A percentile compares a stretch with the other conserved stretches of the same genome.
These are phyloP conservation scores for Blastocladiella emersonii DNA, from an alignment of 371 early-diverging fungal species.

Conservation along the genomic window DNA sequence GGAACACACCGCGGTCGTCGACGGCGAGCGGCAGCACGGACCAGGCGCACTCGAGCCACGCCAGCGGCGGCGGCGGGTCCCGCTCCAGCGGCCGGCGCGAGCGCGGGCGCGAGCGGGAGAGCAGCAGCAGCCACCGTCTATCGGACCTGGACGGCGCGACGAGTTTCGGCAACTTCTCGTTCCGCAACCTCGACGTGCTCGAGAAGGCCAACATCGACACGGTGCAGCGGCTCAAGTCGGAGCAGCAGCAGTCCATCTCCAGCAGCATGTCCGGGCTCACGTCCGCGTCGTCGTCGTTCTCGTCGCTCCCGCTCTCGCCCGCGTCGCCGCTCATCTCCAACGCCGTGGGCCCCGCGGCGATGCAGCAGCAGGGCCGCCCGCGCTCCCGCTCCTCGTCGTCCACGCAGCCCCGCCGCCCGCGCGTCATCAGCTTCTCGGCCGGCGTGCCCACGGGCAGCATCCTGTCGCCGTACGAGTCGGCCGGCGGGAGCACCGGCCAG, in stretches of 20 bases:
- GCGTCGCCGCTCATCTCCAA: background rate
- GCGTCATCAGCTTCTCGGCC: background rate
- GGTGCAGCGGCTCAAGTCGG: constrained; percentile 23
- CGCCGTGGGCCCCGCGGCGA: background rate
- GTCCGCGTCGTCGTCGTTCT: background rate
- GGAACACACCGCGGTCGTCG: constrained; percentile 4
- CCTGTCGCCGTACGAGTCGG: too few relatives aligned
- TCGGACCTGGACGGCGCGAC: too few relatives aligned
- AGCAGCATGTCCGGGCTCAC: background rate
- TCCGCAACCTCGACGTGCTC: constrained; percentile 72
- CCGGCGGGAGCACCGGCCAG: too few relatives aligned
- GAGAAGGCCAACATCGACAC: constrained; percentile 77
- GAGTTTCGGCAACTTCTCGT: constrained; percentile 78
- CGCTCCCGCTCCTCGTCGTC: background rate
- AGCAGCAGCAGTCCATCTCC: constrained; percentile 1
- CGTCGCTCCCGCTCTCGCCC: background rate
- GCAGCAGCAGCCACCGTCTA: too few relatives aligned
- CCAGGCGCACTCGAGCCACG: constrained; percentile 5
- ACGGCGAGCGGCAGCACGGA: background rate
- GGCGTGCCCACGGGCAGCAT: too few relatives aligned
- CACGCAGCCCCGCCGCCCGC: background rate
- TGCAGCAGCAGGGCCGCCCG: background rate
- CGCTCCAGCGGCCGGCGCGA: background rate
- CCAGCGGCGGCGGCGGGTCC: background rate
- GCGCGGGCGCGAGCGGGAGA: background rate